Evolutionary conservation across 2,329 filamentous ascomycete genomes (phyloP).

Genomic region (Aspergillus sojae): DNA sequence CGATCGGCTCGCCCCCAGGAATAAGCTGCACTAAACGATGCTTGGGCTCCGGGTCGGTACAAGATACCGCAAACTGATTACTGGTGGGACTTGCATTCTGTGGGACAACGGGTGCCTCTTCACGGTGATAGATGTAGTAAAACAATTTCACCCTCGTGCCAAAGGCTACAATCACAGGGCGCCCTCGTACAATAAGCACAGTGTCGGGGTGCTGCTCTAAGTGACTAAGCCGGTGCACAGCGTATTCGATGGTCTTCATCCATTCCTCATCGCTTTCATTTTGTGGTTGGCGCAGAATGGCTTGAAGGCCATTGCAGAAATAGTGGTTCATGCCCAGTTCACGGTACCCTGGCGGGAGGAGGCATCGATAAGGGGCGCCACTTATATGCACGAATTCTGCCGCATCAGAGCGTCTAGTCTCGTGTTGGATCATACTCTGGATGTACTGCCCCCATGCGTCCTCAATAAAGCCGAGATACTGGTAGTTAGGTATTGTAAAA

Average conservation of each 20-base stretch:
- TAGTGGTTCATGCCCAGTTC: constrained; percentile 10
- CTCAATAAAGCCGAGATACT: constrained; percentile 17
- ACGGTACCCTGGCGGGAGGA: constrained; percentile 17
- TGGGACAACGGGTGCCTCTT: background rate
- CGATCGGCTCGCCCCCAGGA: constrained; percentile 12
- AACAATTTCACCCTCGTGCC: constrained; percentile 16
- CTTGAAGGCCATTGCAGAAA: constrained; percentile 13
- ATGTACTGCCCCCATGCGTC: constrained; percentile 18
- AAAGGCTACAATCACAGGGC: constrained; percentile 19
- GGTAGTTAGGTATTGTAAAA: constrained; percentile 4
- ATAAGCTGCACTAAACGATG: constrained; percentile 18
- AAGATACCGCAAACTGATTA: constrained; percentile 9
- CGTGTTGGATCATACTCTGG: background rate
- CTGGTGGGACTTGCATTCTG: constrained; percentile 3
- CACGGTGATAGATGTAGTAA: constrained; percentile 17
- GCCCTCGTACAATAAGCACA: constrained; percentile 1
- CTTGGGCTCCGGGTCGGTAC: constrained; percentile 14
- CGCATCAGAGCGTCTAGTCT: background rate
- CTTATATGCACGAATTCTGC: background rate
- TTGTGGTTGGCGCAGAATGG: constrained; percentile 12
- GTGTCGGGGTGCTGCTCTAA: background rate
- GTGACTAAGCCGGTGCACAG: constrained; percentile 7
- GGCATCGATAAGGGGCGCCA: constrained; percentile 9
- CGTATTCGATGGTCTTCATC: constrained; percentile 13
- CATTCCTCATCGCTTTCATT: constrained; percentile 20